Evolutionary conservation across 257 asterid genomes (phyloP).

Genomic region (Ligustrum vulgare): DNA sequence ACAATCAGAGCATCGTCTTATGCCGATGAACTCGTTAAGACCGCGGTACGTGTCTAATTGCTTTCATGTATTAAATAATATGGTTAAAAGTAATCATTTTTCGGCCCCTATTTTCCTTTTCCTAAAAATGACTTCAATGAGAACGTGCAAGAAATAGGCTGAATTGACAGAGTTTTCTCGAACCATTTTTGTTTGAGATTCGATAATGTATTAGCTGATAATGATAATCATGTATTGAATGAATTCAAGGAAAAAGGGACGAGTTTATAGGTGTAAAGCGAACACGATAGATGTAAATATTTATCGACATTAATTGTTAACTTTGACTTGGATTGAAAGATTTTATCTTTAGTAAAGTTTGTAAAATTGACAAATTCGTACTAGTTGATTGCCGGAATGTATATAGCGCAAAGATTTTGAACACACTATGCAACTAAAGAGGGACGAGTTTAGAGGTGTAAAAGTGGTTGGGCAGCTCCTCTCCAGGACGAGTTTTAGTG

Average conservation of each 20-base stretch:
- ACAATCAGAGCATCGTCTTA: constrained; percentile 73
- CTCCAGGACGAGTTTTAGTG: too few species aligned
- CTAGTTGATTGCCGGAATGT: too few species aligned
- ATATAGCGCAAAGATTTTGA: too few species aligned
- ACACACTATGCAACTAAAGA: too few species aligned
- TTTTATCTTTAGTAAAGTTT: too few species aligned
- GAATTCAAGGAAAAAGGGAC: not conserved
- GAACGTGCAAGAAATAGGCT: not conserved
- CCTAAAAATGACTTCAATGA: not conserved
- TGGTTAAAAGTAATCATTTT: not conserved
- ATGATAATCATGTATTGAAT: too few species aligned
- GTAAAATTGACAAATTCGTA: too few species aligned
- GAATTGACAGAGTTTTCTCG: not conserved
- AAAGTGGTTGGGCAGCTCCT: too few species aligned
- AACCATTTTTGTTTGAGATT: not conserved
- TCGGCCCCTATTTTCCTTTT: not conserved
- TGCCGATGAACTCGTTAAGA: constrained; percentile 85
- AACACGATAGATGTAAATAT: too few species aligned
- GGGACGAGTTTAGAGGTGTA: too few species aligned
- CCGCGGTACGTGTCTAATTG: constrained; percentile 53
- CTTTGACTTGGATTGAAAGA: too few species aligned
- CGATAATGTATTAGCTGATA: not conserved
- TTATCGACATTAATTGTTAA: too few species aligned
- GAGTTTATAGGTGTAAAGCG: not conserved
- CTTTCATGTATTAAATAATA: not conserved